Evolutionary conservation across 1,284 basidiomycete species (phyloP).

Genomic region (Irpex sp.): DNA sequence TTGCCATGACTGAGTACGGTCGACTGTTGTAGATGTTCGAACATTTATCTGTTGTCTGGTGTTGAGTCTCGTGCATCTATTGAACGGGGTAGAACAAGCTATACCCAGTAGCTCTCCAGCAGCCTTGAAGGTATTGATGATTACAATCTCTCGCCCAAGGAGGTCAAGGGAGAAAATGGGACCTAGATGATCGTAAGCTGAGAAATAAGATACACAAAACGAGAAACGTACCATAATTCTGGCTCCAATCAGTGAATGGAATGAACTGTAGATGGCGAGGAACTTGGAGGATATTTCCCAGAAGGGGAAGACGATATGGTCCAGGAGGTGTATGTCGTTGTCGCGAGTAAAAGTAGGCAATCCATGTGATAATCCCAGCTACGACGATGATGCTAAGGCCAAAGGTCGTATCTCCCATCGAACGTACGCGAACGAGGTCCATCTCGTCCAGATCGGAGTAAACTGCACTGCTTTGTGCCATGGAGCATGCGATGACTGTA

Average conservation of each 20-base stretch:
- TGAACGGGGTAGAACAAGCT: not conserved
- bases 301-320: conserved; percentile 62
- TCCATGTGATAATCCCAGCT: not conserved
- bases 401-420: not conserved
- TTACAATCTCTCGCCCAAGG: not conserved
- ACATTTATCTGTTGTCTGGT: not conserved
- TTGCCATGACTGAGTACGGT: not conserved
- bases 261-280: conserved; percentile 50
- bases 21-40: not conserved
- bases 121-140: not conserved
- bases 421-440: not conserved
- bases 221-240: conserved; percentile 22
- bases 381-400: not conserved
- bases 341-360: not conserved
- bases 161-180: not conserved
- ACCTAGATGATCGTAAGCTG: not conserved
- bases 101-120: not conserved
- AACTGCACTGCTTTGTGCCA: too few relatives aligned
- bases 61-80: not conserved
- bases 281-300: conserved; percentile 66
- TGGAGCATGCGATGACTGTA: too few relatives aligned
- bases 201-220: not conserved
- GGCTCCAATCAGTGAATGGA: conserved; percentile 24
- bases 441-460: too few relatives aligned
- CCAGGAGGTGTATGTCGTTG: conserved; percentile 50